phyloP scores from a whole-genome alignment of 176 grass and related monocot genomes.

The Tillandsia fasciculata region DNA sequence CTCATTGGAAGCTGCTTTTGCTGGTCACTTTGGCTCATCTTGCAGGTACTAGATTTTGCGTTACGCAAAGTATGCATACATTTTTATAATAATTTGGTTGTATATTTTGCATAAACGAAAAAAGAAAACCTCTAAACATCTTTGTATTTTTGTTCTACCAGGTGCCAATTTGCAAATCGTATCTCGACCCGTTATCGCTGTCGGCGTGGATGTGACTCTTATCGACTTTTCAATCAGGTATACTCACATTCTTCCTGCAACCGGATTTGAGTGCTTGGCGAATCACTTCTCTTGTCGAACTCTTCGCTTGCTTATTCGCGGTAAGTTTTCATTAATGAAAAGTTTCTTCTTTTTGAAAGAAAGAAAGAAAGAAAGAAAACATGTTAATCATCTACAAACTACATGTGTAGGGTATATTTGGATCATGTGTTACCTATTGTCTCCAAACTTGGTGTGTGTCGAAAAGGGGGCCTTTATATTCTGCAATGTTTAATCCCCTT shows the following conservation, averaged over 20 bases:
- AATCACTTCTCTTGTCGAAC: constrained; percentile 35
- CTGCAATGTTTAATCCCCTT: too few species aligned
- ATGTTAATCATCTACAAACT: too few species aligned
- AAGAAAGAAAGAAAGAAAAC: too few species aligned
- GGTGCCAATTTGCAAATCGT: constrained; percentile 58
- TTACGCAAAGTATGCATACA: too few species aligned
- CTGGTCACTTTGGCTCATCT: constrained; percentile 75
- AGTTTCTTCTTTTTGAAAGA: too few species aligned
- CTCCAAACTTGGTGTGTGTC: constrained; percentile 67
- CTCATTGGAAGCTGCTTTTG: constrained; percentile 44
- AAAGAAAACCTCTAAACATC: too few species aligned
- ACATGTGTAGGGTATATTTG: too few species aligned
- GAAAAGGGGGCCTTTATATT: constrained; percentile 50
- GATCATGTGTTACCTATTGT: too few species aligned
- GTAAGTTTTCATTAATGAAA: constrained; percentile 10
- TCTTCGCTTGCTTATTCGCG: constrained; percentile 39
- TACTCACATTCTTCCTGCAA: constrained; percentile 26
- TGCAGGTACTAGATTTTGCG: constrained; percentile 27
- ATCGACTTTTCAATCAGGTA: constrained; percentile 33
- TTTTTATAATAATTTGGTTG: too few species aligned
- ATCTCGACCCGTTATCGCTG: constrained; percentile 51
- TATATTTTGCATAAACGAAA: too few species aligned
- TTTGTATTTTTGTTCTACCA: neutral
- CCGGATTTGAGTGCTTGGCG: constrained; percentile 33
- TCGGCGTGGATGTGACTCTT: constrained; percentile 61